These are phyloP conservation scores for Vickermania spadyakhi DNA, from an alignment of 208 protist species.

Conservation along the genomic window DNA sequence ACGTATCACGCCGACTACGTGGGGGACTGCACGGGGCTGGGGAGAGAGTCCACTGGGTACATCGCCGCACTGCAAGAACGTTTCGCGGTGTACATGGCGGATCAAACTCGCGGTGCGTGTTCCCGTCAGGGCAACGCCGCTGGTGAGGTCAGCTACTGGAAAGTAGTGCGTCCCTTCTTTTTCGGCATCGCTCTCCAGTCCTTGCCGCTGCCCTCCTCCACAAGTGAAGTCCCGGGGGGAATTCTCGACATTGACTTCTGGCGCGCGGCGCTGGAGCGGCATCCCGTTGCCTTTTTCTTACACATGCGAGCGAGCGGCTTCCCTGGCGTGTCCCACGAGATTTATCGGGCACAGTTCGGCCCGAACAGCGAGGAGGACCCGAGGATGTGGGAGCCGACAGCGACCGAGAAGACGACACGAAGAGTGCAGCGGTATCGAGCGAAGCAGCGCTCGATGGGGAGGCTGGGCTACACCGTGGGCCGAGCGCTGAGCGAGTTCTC, in stretches of 20 bases:
- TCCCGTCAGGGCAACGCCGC: not conserved
- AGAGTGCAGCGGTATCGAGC: not conserved
- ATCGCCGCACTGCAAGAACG: conserved; percentile 28
- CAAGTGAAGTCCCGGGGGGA: not conserved
- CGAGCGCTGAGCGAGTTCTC: conserved; percentile 42
- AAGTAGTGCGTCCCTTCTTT: not conserved
- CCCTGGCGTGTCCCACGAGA: not conserved
- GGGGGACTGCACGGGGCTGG: conserved; percentile 20
- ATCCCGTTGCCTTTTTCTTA: not conserved
- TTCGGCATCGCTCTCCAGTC: not conserved
- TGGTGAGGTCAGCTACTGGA: not conserved
- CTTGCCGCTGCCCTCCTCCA: not conserved
- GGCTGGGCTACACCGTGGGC: conserved; percentile 9
- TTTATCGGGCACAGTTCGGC: not conserved
- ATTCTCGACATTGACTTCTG: not conserved
- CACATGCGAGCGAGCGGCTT: conserved; percentile 1
- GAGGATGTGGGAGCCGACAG: not conserved
- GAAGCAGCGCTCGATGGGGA: not conserved
- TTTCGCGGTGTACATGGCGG: conserved; percentile 10
- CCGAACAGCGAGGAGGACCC: not conserved
- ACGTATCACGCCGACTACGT: conserved; percentile 16
- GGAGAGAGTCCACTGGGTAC: conserved; percentile 20
- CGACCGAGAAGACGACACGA: not conserved
- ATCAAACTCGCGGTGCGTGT: not conserved
- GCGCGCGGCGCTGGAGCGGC: not conserved